Evolutionary conservation across 2,329 filamentous ascomycete genomes (phyloP), one percentile per base, ranked within the genome.

Genomic region (Fusarium palustre): DNA sequence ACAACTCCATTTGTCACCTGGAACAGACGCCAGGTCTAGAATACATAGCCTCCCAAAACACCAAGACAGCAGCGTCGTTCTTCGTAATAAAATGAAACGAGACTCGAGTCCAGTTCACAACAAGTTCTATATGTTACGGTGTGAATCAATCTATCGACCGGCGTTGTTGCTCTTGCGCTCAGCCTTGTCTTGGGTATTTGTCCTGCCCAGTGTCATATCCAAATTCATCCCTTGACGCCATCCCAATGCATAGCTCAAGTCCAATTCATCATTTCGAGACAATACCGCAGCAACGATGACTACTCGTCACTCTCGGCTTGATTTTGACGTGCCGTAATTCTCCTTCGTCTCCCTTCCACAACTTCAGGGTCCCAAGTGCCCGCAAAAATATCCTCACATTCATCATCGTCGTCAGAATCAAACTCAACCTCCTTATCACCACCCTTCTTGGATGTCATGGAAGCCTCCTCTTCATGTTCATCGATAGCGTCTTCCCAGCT

Each of bases 321-420:
- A 22, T 61, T 80, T 47, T 66, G 58, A 50, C 70, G 75, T 42
- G 74, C 70, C 33, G 78, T 75, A 73, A 80, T 81, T 34, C 78
- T 78, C 24, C 75, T 79, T 54, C 85, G 81, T 54, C 86, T 80
- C 72, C 78, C 81, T 2, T 83, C 83, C 15, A 84, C 86, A 1
- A 78, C 79, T 25, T 84, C 82, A 3, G 86, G 79, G 72, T 90
- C 84, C 89, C 89, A 91, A 7, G 81, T 81, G 2, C 89, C 89
- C 1, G 84, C 79, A 76, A 91, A 91, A 34, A 91, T 79, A 43
- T 90, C 88, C 57, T 91, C 88, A 54, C 89, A 90, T 74, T 91
- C 89, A 39, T 90, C 88, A 62, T 90, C 87, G 66, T 91, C 87
- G 11, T 87, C 86, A 24, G 87, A 89, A 79, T 91, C 87, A 69